Evolutionary conservation across 495 filamentous ascomycete genomes (phyloP).

Genomic region (Saxophila tyrrhenica): DNA sequence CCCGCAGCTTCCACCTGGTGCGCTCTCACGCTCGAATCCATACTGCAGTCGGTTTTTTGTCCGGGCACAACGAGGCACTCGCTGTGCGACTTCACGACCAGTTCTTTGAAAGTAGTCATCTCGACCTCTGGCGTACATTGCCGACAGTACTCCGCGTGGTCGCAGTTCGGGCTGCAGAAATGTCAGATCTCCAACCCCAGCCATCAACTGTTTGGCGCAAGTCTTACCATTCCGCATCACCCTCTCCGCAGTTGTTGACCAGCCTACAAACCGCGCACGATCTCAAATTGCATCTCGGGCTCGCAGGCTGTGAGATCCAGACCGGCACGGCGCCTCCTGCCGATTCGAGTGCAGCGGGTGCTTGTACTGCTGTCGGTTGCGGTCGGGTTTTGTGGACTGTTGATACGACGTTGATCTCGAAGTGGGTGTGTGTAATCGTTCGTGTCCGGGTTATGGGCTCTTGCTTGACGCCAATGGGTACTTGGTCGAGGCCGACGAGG

Average conservation of each 20-base stretch:
- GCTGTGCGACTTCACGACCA: background rate
- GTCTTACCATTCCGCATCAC: slow-evolving; percentile 1
- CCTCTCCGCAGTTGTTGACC: background rate
- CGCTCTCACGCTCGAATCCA: background rate
- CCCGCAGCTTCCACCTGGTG: background rate
- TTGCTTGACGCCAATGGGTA: background rate
- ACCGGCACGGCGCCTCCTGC: background rate
- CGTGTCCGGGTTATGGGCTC: background rate
- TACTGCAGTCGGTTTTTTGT: background rate
- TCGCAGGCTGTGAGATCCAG: background rate
- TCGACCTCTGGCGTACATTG: background rate
- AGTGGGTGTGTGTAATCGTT: background rate
- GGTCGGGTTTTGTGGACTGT: background rate
- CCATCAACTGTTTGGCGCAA: background rate
- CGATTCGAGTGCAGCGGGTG: background rate
- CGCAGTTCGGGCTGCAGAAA: background rate
- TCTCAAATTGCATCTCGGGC: background rate
- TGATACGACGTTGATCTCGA: background rate
- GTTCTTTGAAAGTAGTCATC: background rate
- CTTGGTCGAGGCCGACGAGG: background rate
- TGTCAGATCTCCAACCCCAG: background rate
- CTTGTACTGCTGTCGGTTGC: background rate
- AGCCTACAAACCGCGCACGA: slow-evolving; percentile 9
- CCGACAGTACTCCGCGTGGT: background rate
- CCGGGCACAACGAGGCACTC: background rate